Percentiles rank a stretch among this genome's conserved stretches.
Evolutionary conservation across 371 early-diverging fungal genomes (phyloP).

Genomic region (Mortierella sp.): DNA sequence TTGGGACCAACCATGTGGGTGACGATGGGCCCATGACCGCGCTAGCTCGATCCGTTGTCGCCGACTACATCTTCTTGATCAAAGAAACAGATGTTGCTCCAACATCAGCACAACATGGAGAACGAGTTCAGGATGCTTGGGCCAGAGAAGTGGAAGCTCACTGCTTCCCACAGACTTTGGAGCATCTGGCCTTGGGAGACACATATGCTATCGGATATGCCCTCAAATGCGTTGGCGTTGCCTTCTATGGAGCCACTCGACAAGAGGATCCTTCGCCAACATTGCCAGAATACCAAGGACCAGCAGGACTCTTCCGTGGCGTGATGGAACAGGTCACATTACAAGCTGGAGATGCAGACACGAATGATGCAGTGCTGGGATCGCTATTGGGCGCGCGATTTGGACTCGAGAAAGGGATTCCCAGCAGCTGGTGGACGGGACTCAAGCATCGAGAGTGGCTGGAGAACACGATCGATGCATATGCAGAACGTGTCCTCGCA

Average conservation of each 20-base stretch:
- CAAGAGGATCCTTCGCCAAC: constrained; percentile 27
- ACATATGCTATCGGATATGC: constrained; percentile 55
- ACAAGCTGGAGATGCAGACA: constrained; percentile 75
- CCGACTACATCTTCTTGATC: constrained; percentile 63
- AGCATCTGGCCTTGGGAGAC: constrained; percentile 55
- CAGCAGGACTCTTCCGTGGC: constrained; percentile 39
- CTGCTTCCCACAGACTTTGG: constrained; percentile 52
- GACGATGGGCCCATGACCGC: constrained; percentile 47
- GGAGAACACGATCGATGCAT: constrained; percentile 59
- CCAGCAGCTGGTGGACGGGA: constrained; percentile 43
- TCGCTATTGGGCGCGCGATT: constrained; percentile 71
- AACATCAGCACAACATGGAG: not conserved
- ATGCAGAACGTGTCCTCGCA: constrained; percentile 38
- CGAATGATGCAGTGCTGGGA: constrained; percentile 71
- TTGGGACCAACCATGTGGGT: constrained; percentile 48
- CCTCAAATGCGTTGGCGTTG: constrained; percentile 67
- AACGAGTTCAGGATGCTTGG: constrained; percentile 21
- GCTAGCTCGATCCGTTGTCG: constrained; percentile 61
- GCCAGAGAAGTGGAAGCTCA: constrained; percentile 49
- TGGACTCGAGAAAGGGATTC: constrained; percentile 58
- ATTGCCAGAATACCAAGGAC: constrained; percentile 28
- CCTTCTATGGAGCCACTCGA: constrained; percentile 65
- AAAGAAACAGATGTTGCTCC: constrained; percentile 57
- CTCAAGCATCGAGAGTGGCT: constrained; percentile 65
- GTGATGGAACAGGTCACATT: constrained; percentile 58